phyloP scores from a whole-genome alignment of 2,329 filamentous ascomycete genomes.

The Cladosporium sp. region DNA sequence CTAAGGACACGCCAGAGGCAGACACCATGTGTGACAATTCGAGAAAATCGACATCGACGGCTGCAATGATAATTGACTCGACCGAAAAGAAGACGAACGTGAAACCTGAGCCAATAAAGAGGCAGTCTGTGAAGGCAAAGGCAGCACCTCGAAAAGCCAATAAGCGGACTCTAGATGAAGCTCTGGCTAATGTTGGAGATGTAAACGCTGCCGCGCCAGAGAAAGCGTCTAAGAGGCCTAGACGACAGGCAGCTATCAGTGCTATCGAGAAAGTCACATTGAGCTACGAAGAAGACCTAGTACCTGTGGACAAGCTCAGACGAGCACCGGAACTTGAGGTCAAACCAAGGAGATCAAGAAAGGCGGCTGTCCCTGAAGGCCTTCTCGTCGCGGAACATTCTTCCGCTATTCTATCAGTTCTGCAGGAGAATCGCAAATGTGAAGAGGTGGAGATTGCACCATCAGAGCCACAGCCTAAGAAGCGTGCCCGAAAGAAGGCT shows the following conservation, averaged over 20 bases:
- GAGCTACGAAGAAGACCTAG: slow-evolving; percentile 22
- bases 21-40: no score
- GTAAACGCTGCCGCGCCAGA: not conserved
- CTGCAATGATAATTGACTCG: no score
- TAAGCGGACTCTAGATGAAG: not conserved
- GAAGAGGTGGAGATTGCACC: no score
- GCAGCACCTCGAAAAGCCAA: not conserved
- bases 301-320: slow-evolving; percentile 22
- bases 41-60: not conserved
- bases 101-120: not conserved
- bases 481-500: not conserved
- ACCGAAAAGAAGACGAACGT: not conserved
- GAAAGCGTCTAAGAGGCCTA: slow-evolving; percentile 15
- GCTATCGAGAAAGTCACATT: slow-evolving; percentile 21
- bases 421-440: no score
- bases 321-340: slow-evolving; percentile 12
- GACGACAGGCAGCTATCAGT: slow-evolving; percentile 21
- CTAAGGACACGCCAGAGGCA: not conserved
- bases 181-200: not conserved
- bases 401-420: no score
- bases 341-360: not conserved
- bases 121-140: not conserved
- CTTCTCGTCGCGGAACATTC: no score
- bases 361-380: not conserved
- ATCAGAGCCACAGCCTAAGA: no score